phyloP scores from a whole-genome alignment of 257 asterid genomes.

The Echium plantagineum region DNA sequence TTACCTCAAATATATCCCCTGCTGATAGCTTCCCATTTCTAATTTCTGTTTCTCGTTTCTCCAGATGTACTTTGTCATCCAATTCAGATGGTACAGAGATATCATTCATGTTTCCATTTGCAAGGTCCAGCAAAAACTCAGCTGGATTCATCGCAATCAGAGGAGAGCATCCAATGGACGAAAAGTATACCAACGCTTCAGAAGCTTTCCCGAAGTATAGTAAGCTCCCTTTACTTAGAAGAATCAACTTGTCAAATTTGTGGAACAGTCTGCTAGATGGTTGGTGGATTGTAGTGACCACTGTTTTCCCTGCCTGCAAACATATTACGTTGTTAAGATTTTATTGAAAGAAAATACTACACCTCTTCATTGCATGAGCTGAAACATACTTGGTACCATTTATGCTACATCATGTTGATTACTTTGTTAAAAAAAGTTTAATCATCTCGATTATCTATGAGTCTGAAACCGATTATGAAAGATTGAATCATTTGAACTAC shows the following conservation, averaged over 20 bases:
- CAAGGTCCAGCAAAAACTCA: constrained; percentile 87
- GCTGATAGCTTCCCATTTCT: constrained; percentile 54
- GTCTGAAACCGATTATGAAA: no score
- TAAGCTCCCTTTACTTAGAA: constrained; percentile 72
- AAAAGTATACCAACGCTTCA: constrained; percentile 58
- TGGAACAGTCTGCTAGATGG: constrained; percentile 91
- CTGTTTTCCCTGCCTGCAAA: constrained; percentile 77
- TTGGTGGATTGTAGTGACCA: constrained; percentile 90
- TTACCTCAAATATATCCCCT: constrained; percentile 52
- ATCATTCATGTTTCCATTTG: constrained; percentile 75
- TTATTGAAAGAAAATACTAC: background rate
- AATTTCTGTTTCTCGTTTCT: constrained; percentile 30
- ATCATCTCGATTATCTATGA: no score
- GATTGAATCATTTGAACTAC: no score
- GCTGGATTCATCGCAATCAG: constrained; percentile 85
- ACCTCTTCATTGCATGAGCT: no score
- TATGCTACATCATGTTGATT: no score
- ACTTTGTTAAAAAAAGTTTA: no score
- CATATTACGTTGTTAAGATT: background rate
- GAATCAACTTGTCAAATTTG: constrained; percentile 81
- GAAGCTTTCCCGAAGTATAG: constrained; percentile 83
- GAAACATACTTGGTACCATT: background rate
- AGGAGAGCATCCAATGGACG: constrained; percentile 76
- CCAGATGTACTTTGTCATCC: constrained; percentile 61
- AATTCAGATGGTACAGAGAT: constrained; percentile 71